Percentiles rank a stretch among this genome's conserved stretches.
Evolutionary conservation across 2,329 filamentous ascomycete genomes (phyloP).

Genomic region (Atkinsonella texensis): DNA sequence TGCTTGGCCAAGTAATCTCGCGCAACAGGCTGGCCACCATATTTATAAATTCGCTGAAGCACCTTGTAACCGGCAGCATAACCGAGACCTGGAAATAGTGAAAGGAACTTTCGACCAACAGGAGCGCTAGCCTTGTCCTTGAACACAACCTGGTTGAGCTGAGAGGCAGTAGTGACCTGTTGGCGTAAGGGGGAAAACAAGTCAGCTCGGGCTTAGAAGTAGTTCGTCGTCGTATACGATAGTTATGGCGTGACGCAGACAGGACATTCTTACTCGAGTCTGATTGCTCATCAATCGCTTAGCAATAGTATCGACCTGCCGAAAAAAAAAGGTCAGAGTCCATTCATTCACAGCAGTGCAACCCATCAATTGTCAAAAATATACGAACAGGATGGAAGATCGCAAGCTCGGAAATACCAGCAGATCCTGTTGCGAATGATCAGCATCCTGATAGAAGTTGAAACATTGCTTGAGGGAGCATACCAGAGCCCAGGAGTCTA

Average conservation of each 20-base stretch:
- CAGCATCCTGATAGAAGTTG: constrained; percentile 5
- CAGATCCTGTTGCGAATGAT: constrained; percentile 50
- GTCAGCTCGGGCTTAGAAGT: constrained; percentile 10
- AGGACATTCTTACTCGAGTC: constrained; percentile 38
- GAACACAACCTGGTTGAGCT: constrained; percentile 89
- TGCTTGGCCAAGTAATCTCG: constrained; percentile 76
- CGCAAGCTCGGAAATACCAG: constrained; percentile 84
- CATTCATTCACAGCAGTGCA: background rate
- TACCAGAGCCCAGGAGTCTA: constrained; percentile 84
- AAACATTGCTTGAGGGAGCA: constrained; percentile 5
- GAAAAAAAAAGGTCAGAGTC: background rate
- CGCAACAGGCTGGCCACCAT: constrained; percentile 90
- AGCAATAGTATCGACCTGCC: constrained; percentile 87
- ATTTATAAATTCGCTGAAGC: constrained; percentile 96
- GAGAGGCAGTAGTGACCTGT: constrained; percentile 28
- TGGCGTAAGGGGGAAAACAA: background rate
- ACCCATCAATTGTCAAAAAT: constrained; percentile 3
- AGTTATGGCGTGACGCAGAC: background rate
- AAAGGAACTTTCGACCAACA: constrained; percentile 69
- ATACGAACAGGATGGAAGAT: constrained; percentile 75
- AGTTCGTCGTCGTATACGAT: background rate
- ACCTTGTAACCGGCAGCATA: constrained; percentile 98
- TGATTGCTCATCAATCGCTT: constrained; percentile 99
- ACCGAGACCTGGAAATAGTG: constrained; percentile 89
- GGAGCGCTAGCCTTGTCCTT: constrained; percentile 70